Percentiles rank a stretch among this genome's conserved stretches.
phyloP scores from a whole-genome alignment of 2,329 filamentous ascomycete species.

The Diaporthe citri region DNA sequence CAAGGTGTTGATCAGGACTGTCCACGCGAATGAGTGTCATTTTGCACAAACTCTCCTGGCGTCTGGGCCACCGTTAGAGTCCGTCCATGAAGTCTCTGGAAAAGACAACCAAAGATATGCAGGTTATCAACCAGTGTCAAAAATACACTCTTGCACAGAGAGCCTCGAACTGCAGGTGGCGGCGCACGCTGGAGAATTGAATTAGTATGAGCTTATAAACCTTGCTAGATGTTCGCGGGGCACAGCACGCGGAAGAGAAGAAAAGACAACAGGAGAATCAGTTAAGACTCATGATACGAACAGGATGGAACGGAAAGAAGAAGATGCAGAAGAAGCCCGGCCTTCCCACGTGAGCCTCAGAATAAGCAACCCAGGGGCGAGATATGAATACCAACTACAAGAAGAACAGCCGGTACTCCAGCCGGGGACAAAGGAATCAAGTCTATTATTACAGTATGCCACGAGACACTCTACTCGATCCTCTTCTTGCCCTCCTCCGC shows the following conservation, averaged over 20 bases:
- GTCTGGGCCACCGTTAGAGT: neutral
- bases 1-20: neutral
- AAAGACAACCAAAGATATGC: neutral
- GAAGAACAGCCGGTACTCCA: neutral
- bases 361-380: neutral
- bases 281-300: neutral
- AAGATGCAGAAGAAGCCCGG: neutral
- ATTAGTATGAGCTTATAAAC: slow-evolving; percentile 6
- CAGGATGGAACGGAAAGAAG: neutral
- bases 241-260: neutral
- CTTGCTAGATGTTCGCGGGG: neutral
- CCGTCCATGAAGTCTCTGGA: too few species aligned
- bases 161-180: too few species aligned
- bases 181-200: slow-evolving; percentile 4
- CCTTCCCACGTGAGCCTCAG: neutral
- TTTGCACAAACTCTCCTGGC: neutral
- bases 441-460: slow-evolving; percentile 28
- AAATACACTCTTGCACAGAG: neutral
- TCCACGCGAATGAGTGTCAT: neutral
- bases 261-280: neutral
- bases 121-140: too few species aligned
- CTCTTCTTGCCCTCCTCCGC: slow-evolving; percentile 99
- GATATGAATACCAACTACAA: neutral
- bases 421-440: neutral
- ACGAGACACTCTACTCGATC: slow-evolving; percentile 74